A percentile compares a stretch with the other conserved stretches of the same genome.
Evolutionary conservation across 108 stramenopile genomes (phyloP).

Genomic region (Nitzschia sp.): DNA sequence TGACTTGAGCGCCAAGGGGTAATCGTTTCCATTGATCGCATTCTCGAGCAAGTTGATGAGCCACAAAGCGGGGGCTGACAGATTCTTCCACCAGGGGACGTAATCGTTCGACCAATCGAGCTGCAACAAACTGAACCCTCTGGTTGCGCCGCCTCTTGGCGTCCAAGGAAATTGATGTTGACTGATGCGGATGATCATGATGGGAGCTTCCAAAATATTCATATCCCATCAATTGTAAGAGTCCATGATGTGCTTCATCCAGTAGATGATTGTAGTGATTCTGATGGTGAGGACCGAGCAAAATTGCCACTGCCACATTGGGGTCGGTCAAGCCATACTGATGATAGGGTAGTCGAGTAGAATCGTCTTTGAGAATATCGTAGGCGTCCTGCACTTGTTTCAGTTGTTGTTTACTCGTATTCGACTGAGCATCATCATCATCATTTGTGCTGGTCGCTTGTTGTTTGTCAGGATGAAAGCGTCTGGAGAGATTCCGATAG

Average conservation of each 20-base stretch:
- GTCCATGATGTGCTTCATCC: conserved; percentile 16
- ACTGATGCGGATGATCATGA: not conserved
- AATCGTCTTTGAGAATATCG: conserved; percentile 72
- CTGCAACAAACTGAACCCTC: conserved; percentile 53
- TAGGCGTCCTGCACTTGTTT: conserved; percentile 58
- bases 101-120: conserved; percentile 57
- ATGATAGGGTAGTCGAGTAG: conserved; percentile 78
- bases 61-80: conserved; percentile 36
- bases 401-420: conserved; percentile 37
- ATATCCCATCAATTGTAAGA: conserved; percentile 48
- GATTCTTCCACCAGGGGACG: conserved; percentile 79
- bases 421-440: conserved; percentile 8
- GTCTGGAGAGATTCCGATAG: conserved; percentile 60
- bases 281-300: conserved; percentile 46
- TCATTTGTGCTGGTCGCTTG: not conserved
- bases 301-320: conserved; percentile 45
- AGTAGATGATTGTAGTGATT: not conserved
- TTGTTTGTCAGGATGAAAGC: conserved; percentile 88
- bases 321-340: conserved; percentile 63
- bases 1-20: conserved; percentile 75
- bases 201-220: not conserved
- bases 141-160: conserved; percentile 10
- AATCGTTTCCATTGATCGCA: conserved; percentile 54
- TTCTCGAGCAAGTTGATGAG: conserved; percentile 43
- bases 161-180: not conserved